Evolutionary conservation across 2,329 filamentous ascomycete species (phyloP), one percentile per base, ranked within the genome.

Genomic region (Lasiodiplodia sp.): DNA sequence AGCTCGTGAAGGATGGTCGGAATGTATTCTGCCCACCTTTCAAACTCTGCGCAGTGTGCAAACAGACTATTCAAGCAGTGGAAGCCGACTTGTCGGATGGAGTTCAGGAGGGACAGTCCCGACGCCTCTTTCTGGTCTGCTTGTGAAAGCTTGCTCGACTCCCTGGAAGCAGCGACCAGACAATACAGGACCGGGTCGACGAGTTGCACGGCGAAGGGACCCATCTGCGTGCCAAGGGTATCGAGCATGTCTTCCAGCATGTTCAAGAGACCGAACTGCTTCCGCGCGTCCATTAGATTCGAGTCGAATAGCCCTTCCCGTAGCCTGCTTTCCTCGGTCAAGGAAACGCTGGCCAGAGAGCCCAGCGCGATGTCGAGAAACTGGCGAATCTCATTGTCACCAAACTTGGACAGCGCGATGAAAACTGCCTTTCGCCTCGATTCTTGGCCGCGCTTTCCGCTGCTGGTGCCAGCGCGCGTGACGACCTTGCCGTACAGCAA

Each of bases 401-500:
- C 88, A 25, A 98, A 89, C 68, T 92, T 91, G 52, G 94, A 90
- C 55, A 99, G 82, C 4, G 95, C 89, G 57, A 93, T 89, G 66
- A 98, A 86, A 25, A 91, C 86, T 0, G 87, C 85, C 73, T 88
- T 90, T 72, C 96, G 87, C 68, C 92, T 93, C 3, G 92, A 89
- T 71, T 94, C 90, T 75, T 97, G 89, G 0, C 93, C 93, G 74
- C 93, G 90, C 71, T 91, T 91, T 14, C 92, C 92, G 72, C 92
- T 93, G 21, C 89, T 87, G 34, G 88, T 87, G 21, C 92, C 92
- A 74, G 92, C 92, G 73, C 93, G 91, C 21, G 92, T 91, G 65
- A 98, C 93, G 56, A 95, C 90, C 72, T 93, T 90, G 51, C 96
- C 96, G 78, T 98, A 99, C 2, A 99, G 84, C 40, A 99, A 81